Evolutionary conservation across 768 basidiomycete species (phyloP).

Genomic region (Mycena belliarum): DNA sequence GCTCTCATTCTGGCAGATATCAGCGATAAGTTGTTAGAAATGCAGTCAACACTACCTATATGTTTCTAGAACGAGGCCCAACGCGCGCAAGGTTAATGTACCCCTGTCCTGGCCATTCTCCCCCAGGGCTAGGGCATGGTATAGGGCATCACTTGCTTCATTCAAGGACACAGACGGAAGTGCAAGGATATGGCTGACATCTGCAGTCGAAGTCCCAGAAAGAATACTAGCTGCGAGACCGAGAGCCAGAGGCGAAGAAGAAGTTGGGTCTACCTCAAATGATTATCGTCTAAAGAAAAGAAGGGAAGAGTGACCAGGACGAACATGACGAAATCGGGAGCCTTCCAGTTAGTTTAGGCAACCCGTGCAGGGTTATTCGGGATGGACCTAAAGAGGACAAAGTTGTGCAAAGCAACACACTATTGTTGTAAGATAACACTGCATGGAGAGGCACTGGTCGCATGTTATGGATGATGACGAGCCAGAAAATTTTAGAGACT

Average conservation of each 20-base stretch:
- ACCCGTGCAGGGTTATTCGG: constrained; percentile 42
- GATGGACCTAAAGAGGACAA: constrained; percentile 44
- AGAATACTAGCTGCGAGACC: constrained; percentile 39
- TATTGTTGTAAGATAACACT: constrained; percentile 56
- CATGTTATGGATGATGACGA: constrained; percentile 9
- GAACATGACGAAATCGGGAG: constrained; percentile 3
- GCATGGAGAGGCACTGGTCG: constrained; percentile 62
- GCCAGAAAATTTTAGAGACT: constrained; percentile 22
- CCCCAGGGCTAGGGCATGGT: constrained; percentile 45
- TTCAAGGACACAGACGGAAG: constrained; percentile 39
- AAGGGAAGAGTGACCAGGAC: constrained; percentile 23
- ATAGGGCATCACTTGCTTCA: constrained; percentile 49
- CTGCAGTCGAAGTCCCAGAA: constrained; percentile 53
- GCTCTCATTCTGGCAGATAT: constrained; percentile 17
- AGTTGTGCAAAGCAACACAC: constrained; percentile 53
- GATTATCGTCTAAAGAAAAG: constrained; percentile 16
- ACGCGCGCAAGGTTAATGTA: constrained; percentile 42
- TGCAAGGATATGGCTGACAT: constrained; percentile 60
- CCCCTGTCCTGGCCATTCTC: constrained; percentile 44
- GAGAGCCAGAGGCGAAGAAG: neutral
- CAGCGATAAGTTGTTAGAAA: constrained; percentile 23
- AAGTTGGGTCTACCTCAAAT: neutral
- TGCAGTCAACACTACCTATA: constrained; percentile 48
- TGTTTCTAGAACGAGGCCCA: constrained; percentile 49
- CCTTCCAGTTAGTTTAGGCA: constrained; percentile 37